These are phyloP conservation scores for Rehmannia glutinosa DNA, from an alignment of 257 asterid genomes.

Conservation along the genomic window DNA sequence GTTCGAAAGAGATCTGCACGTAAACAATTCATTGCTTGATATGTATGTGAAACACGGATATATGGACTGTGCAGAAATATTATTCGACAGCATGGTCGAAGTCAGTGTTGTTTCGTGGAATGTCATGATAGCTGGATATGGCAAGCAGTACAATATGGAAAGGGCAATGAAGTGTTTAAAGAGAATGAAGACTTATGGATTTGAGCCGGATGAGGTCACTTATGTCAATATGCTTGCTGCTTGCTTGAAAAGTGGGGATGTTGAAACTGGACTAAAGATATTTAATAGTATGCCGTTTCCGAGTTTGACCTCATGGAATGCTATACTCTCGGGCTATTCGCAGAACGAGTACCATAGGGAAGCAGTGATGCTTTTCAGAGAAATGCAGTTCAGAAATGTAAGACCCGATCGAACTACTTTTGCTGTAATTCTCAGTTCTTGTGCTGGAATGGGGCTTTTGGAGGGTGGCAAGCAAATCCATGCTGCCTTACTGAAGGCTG, in stretches of 20 bases:
- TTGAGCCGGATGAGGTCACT: conserved; percentile 64
- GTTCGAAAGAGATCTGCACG: conserved; percentile 40
- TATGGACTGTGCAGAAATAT: conserved; percentile 57
- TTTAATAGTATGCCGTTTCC: conserved; percentile 47
- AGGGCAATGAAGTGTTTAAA: conserved; percentile 45
- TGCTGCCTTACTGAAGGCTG: conserved; percentile 38
- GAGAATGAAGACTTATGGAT: conserved; percentile 48
- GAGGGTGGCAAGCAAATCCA: conserved; percentile 66
- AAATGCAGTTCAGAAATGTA: conserved; percentile 55
- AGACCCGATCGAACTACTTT: conserved; percentile 58
- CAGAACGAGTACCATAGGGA: conserved; percentile 47
- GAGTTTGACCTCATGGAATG: conserved; percentile 67
- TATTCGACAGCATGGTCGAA: conserved; percentile 40
- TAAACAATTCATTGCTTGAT: conserved; percentile 66
- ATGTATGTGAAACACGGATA: conserved; percentile 53
- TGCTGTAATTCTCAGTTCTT: conserved; percentile 57
- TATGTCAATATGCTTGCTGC: conserved; percentile 53
- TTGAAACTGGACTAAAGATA: conserved; percentile 40
- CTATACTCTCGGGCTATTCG: conserved; percentile 59
- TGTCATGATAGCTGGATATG: conserved; percentile 72
- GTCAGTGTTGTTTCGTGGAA: conserved; percentile 74
- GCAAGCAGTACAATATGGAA: conserved; percentile 31
- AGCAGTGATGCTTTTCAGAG: conserved; percentile 52
- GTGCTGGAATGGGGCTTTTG: conserved; percentile 47
- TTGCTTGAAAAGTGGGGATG: conserved; percentile 59